Percentiles rank a stretch among this genome's conserved stretches.
These are phyloP conservation scores for Stromatinia cepivora DNA, from an alignment of 2,329 filamentous ascomycete genomes.

Conservation along the genomic window DNA sequence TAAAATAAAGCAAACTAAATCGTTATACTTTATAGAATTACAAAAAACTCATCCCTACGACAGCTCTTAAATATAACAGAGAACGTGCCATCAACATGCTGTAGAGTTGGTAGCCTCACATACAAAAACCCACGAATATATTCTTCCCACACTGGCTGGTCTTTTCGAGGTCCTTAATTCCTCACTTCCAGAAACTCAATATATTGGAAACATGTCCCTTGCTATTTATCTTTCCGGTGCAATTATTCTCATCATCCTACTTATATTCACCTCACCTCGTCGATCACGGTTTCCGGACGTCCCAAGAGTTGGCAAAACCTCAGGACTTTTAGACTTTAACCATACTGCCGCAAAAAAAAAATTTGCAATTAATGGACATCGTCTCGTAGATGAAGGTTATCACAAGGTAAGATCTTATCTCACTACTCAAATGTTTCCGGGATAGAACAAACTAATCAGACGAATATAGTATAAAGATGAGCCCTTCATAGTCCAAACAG, in stretches of 20 bases:
- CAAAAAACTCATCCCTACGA: too few relatives aligned
- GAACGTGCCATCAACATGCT: neutral
- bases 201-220: neutral
- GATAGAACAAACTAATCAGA: neutral
- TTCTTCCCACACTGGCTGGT: neutral
- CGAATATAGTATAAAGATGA: constrained; percentile 4
- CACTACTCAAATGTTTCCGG: neutral
- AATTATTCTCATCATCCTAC: neutral
- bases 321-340: neutral
- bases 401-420: neutral
- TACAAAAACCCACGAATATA: neutral
- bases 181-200: too few relatives aligned
- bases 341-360: neutral
- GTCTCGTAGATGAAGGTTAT: constrained; percentile 6
- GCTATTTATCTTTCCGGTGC: neutral
- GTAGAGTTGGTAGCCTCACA: neutral
- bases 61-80: neutral
- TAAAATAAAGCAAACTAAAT: too few relatives aligned
- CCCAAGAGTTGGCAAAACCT: neutral
- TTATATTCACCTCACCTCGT: neutral
- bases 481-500: constrained; percentile 4
- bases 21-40: too few relatives aligned
- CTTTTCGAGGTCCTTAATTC: too few relatives aligned
- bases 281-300: neutral
- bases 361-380: constrained; percentile 4